Evolutionary conservation across 1,284 basidiomycete genomes (phyloP).

Genomic region (Apiotrichum gamsii): DNA sequence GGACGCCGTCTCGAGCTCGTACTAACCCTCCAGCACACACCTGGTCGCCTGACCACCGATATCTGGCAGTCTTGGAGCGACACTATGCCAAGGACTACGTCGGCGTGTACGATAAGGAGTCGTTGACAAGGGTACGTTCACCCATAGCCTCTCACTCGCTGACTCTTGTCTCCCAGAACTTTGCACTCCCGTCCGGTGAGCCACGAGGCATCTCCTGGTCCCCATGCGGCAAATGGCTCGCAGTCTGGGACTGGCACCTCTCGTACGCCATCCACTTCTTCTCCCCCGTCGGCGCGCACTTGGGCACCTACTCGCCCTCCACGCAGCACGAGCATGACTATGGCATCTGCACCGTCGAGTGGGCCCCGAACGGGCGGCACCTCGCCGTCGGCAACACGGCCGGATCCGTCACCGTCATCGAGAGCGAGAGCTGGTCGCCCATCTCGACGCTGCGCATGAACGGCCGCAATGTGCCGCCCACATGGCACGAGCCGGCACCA

Average conservation of each 20-base stretch:
- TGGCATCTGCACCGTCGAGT: slow-evolving; percentile 63
- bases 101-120: slow-evolving; percentile 72
- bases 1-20: background rate
- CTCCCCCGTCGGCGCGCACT: slow-evolving; percentile 63
- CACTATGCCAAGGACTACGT: slow-evolving; percentile 78
- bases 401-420: slow-evolving; percentile 8
- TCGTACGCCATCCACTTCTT: slow-evolving; percentile 78
- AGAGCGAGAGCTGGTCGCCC: slow-evolving; percentile 10
- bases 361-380: slow-evolving; percentile 58
- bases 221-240: slow-evolving; percentile 70
- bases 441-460: background rate
- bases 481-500: background rate
- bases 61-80: slow-evolving; percentile 72
- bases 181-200: slow-evolving; percentile 68
- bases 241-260: slow-evolving; percentile 72
- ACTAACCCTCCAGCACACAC: slow-evolving; percentile 53
- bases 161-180: slow-evolving; percentile 65
- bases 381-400: slow-evolving; percentile 5
- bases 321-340: slow-evolving; percentile 7
- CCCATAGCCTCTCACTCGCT: background rate
- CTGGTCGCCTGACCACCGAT: slow-evolving; percentile 69
- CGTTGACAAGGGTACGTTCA: slow-evolving; percentile 62
- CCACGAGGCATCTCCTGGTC: slow-evolving; percentile 70
- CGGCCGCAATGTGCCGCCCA: background rate
- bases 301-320: slow-evolving; percentile 56